Evolutionary conservation across 169 alveolate genomes (phyloP).

Genomic region (Plasmodium gaboni): DNA sequence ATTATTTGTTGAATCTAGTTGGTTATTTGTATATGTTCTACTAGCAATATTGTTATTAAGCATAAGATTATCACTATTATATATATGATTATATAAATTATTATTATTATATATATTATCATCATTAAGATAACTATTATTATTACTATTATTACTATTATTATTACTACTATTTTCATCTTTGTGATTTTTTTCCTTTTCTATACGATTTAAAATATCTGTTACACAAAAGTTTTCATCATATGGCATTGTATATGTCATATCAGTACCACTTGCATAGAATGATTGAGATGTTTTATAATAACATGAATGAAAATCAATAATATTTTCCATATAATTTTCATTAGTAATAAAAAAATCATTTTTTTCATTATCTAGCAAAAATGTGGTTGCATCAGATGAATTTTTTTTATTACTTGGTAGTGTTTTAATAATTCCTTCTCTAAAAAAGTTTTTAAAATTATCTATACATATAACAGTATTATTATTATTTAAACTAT

Average conservation of each 20-base stretch:
- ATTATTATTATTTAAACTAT: slow-evolving; percentile 5
- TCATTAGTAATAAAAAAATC: neutral
- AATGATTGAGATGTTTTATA: slow-evolving; percentile 44
- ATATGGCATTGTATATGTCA: slow-evolving; percentile 51
- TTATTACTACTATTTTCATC: neutral
- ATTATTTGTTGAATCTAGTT: too few species aligned
- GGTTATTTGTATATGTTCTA: neutral
- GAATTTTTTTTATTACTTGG: slow-evolving; percentile 8
- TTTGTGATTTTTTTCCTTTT: slow-evolving; percentile 10
- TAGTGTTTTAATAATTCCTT: slow-evolving; percentile 28
- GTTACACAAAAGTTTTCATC: slow-evolving; percentile 47
- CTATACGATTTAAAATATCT: slow-evolving; percentile 23
- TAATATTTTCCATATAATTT: neutral
- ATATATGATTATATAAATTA: neutral
- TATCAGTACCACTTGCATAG: slow-evolving; percentile 9
- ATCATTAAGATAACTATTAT: neutral
- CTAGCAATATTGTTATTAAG: neutral
- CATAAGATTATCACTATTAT: too few species aligned
- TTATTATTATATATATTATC: neutral
- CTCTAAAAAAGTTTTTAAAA: slow-evolving; percentile 41
- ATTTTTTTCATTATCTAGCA: slow-evolving; percentile 23
- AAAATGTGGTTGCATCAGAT: slow-evolving; percentile 39
- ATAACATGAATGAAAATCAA: slow-evolving; percentile 23
- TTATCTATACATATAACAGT: slow-evolving; percentile 64
- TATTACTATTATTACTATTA: neutral